Evolutionary conservation across 768 basidiomycete genomes (phyloP), one percentile per base, ranked within the genome.

Genomic region (Boletus rubropictus): DNA sequence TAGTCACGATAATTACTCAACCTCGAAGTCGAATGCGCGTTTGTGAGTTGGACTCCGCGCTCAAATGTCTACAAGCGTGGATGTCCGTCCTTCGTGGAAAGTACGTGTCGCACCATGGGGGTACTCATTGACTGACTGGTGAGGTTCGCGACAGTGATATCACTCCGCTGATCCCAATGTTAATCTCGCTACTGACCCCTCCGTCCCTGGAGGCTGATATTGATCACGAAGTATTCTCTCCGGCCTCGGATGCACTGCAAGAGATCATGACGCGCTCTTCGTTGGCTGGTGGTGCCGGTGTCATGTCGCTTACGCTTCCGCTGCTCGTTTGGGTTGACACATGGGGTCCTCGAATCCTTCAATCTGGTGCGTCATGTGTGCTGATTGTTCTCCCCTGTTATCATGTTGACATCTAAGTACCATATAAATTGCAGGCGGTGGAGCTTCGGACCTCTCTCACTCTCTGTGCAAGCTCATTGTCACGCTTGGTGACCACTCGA

Each of bases 41-140:
- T 5, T 58, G 56, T 9, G 79, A 92, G 51, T 72, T 86, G 0
- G 75, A 76, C 15, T 80, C 88, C 0, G 87, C 89, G 0, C 72
- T 93, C 44, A 81, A 79, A 50, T 92, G 89, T 61, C 69, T 94
- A 2, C 82, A 89, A 60, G 81, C 86, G 3, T 97, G 92, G 93
- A 79, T 94, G 56, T 67, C 74, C 3, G 75, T 78, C 29, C 65
- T 94, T 9, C 82, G 79, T 21, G 75, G 78, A 49, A 80, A 79
- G 89, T 90, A 54, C 54, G 77, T 67, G 25, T 40, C 17, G 8
- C 42, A 8, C n/a, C 32, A 17, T 44, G 22, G 25, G 4, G 14
- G 22, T 24, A n/a, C 1, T 24, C 22, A 2, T 24, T 9, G 34
- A 43, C 48, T 50, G 48, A 35, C 25, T 31, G 10, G 28, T 56